Percentiles rank a stretch among this genome's conserved stretches.
Conservation (phyloP, 805 yeast species). For the Hanseniaspora taiwanica region DNA sequence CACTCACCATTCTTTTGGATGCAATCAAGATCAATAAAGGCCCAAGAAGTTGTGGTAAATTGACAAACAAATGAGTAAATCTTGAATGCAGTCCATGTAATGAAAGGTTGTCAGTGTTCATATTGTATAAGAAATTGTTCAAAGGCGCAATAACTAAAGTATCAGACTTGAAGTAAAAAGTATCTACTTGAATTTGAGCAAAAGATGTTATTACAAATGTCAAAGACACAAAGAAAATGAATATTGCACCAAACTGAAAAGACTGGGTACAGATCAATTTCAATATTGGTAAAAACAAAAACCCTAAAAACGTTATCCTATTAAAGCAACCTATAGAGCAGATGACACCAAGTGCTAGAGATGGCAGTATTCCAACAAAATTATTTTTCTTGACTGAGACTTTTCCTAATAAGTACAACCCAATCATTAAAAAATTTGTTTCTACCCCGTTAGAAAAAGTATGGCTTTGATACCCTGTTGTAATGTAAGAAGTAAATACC, state of each 20-base stretch:
- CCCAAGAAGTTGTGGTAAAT: constrained; percentile 72
- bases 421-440: constrained; percentile 31
- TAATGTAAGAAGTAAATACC: constrained; percentile 48
- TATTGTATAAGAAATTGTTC: constrained; percentile 66
- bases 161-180: constrained; percentile 25
- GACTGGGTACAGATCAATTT: constrained; percentile 29
- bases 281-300: constrained; percentile 50
- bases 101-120: constrained; percentile 42
- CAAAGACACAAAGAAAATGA: too few species aligned
- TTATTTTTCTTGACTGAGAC: constrained; percentile 9
- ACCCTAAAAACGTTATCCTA: constrained; percentile 71
- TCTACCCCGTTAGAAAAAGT: constrained; percentile 85
- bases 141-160: constrained; percentile 47
- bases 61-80: constrained; percentile 60
- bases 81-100: constrained; percentile 75
- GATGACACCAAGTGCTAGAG: constrained; percentile 39
- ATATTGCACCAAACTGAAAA: too few species aligned
- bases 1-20: neutral
- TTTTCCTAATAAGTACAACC: constrained; percentile 28
- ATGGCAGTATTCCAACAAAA: too few species aligned
- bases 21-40: constrained; percentile 47
- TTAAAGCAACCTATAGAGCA: constrained; percentile 66
- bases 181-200: constrained; percentile 39
- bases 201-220: constrained; percentile 27
- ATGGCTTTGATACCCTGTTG: constrained; percentile 72